Conservation (phyloP, 2,329 filamentous ascomycete species). For the Xylariaceae sp. region DNA sequence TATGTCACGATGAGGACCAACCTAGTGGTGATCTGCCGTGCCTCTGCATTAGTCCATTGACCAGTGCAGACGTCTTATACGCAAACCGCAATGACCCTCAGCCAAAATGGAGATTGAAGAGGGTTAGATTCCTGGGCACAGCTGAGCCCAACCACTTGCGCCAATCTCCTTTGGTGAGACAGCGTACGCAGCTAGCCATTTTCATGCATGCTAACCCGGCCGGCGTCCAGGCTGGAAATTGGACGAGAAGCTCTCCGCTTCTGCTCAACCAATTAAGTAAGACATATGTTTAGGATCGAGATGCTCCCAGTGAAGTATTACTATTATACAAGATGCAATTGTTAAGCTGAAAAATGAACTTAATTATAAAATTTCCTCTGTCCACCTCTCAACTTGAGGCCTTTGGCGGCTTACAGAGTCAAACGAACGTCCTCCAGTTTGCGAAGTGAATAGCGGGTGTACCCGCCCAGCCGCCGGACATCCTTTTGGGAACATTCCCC, state of each 20-base stretch:
- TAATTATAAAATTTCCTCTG: no score
- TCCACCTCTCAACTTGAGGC: no score
- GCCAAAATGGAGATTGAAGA: background rate
- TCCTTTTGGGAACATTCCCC: no score
- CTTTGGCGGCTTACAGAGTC: no score
- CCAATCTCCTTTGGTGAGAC: constrained; percentile 6
- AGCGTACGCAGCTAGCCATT: background rate
- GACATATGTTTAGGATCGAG: no score
- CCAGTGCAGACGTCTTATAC: constrained; percentile 4
- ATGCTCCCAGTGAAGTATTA: no score
- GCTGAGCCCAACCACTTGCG: constrained; percentile 3
- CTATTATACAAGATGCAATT: no score
- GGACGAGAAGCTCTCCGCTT: background rate
- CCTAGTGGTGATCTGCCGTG: constrained; percentile 27
- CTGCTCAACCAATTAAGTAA: background rate
- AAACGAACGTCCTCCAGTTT: no score
- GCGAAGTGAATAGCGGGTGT: no score
- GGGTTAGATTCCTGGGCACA: background rate
- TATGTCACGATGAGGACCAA: constrained; percentile 24
- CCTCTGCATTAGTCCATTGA: constrained; percentile 19
- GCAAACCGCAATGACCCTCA: background rate
- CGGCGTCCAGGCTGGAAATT: background rate
- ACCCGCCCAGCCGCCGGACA: no score
- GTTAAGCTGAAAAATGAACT: no score
- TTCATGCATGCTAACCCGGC: background rate